Evolutionary conservation across 768 basidiomycete species (phyloP), one percentile per base, ranked within the genome.

Genomic region (Suillus fuscotomentosus): DNA sequence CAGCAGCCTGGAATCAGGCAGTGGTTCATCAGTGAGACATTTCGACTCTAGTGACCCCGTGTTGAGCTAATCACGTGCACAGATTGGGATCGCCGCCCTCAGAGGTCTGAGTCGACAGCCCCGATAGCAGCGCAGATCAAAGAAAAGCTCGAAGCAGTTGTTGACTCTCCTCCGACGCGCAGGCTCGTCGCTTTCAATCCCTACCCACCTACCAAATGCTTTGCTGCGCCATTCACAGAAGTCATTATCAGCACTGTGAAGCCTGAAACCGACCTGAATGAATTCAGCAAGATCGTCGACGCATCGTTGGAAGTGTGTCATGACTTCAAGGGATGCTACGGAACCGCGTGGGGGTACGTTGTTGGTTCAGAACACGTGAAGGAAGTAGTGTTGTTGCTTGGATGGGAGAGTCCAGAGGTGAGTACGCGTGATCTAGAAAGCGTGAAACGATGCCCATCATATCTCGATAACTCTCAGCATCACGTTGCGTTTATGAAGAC

Each of bases 171-270:
- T 6, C 27, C 48, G 36, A 42, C 14, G 36, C 56, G 17, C 34
- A 60, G 57, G n/a, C 31, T 62, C 27, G 50, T 62, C 57, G 61
- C 53, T 60, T 60, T 62, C n/a, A 60, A 39, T 7, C 45, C 57
- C 7, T 62, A 60, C 13, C 61, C 53, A 8, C 55, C 42, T 27
- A 42, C 34, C n/a, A 60, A 62, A 17, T 62, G 51, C 56, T 62
- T 62, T 39, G 39, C 34, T 7, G 54, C 61, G 8, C 57, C 57
- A 5, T 56, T 59, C 53, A 62, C 61, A 36, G 45, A 62, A 62
- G 14, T 62, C 38, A 41, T 53, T 15, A 53, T 53, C 17, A 53
- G 38, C 14, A 43, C 39, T 45, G 22, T 24, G 2, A 63, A 63
- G 39, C 62, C 62, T n/a, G 60, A 61, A 42, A 60, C 41, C 5